Evolutionary conservation across 106 monocot genomes (phyloP), one percentile per base, ranked within the genome.

Genomic region (Ottelia alismoides): DNA sequence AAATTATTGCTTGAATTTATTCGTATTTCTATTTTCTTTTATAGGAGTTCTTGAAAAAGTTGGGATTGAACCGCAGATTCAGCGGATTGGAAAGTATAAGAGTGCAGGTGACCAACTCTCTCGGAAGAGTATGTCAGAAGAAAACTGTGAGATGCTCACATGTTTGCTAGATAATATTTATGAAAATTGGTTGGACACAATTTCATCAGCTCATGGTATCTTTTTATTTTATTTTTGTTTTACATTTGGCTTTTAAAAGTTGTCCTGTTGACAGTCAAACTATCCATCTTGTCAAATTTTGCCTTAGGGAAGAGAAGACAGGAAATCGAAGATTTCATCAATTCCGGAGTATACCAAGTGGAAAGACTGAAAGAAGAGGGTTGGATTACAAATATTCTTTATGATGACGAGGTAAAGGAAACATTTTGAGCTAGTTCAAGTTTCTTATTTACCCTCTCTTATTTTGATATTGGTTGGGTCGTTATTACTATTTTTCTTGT

Each of bases 331-430:
- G 61, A 72, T 28, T 96, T 96, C 46, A 27, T 96, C 51, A 75
- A 96, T 54, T 69, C 81, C 28, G 96, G 96, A 31, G 79, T 85
- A 76, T 96, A 76, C 52, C 78, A 96, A 82, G 85, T 85, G 48
- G 78, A 89, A 54, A 85, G 67, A 74, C 78, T 96, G 52, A 96
- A 89, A 79, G 85, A 89, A 82, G 89, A 79, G 67, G 89, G 89
- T 50, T 96, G 96, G 96, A 74, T 96, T 58, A 89, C 96, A 57
- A 73, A 85, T 50, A 62, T 75, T 61, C 27, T 77, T 22, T 96
- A 96, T 79, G 96, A 89, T 60, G 96, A 96, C 54, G 96, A 96
- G 94, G 92, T 93, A 52, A 31, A n/a, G n/a, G n/a, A n/a, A n/a
- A n/a, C n/a, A n/a, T n/a, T n/a, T n/a, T n/a, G n/a, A n/a, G n/a